Percentiles rank a stretch among this genome's conserved stretches.
phyloP scores from a whole-genome alignment of 2,329 filamentous ascomycete genomes.

The Helicocarpus griseus region DNA sequence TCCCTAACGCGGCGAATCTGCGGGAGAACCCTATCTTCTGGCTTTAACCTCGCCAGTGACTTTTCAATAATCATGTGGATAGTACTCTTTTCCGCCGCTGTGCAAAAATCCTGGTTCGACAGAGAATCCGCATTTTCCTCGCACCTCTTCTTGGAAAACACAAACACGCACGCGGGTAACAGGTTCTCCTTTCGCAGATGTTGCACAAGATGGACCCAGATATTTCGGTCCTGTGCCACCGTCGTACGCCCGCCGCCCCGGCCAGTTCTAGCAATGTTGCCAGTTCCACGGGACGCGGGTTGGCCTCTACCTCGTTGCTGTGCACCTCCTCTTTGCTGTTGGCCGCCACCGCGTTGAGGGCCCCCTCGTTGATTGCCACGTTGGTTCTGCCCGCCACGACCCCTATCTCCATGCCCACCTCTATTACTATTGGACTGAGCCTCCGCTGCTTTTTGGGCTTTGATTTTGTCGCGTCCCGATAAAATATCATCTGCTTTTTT shows the following conservation, averaged over 20 bases:
- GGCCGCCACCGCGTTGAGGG: slow-evolving; percentile 25
- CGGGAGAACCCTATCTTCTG: slow-evolving; percentile 79
- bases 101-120: slow-evolving; percentile 91
- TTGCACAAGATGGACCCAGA: slow-evolving; percentile 94
- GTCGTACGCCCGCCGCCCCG: slow-evolving; percentile 78
- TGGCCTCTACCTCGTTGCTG: slow-evolving; percentile 46
- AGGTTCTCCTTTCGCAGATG: slow-evolving; percentile 79
- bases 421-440: slow-evolving; percentile 44
- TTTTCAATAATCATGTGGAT: slow-evolving; percentile 98
- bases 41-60: slow-evolving; percentile 81
- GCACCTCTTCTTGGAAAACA: slow-evolving; percentile 96
- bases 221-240: slow-evolving; percentile 85
- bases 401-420: slow-evolving; percentile 39
- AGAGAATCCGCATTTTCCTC: slow-evolving; percentile 95
- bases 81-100: slow-evolving; percentile 84
- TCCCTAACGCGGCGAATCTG: slow-evolving; percentile 85
- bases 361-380: slow-evolving; percentile 18
- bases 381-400: slow-evolving; percentile 12
- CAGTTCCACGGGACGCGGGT: slow-evolving; percentile 51
- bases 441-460: slow-evolving; percentile 44
- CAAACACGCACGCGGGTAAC: slow-evolving; percentile 90
- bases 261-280: slow-evolving; percentile 84
- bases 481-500: slow-evolving; percentile 81
- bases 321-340: slow-evolving; percentile 38
- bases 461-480: slow-evolving; percentile 70